A percentile compares a stretch with the other conserved stretches of the same genome.
These are phyloP conservation scores for Aspergillus cavernicola DNA, from an alignment of 495 filamentous ascomycete genomes.

Conservation along the genomic window DNA sequence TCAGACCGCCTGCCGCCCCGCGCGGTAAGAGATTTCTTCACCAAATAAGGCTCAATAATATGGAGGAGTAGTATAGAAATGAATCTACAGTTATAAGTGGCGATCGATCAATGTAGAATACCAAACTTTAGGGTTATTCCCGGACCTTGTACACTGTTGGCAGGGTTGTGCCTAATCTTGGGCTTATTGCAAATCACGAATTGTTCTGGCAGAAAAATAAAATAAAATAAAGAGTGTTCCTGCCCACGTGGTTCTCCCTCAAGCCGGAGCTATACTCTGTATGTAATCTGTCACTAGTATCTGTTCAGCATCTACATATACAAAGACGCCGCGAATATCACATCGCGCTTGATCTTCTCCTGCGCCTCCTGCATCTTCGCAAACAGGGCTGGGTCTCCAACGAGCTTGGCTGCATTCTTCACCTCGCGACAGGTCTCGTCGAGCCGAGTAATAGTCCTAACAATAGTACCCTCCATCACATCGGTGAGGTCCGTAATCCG, in stretches of 20 bases:
- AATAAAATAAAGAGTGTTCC: conserved; percentile 5
- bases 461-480: conserved; percentile 94
- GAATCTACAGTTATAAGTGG: too few species aligned
- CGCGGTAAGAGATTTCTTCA: conserved; percentile 25
- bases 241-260: conserved; percentile 14
- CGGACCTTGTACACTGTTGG: background rate
- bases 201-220: conserved; percentile 18
- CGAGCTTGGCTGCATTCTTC: conserved; percentile 92
- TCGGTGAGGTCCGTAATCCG: conserved; percentile 96
- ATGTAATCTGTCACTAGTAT: background rate
- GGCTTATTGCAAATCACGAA: background rate
- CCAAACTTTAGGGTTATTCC: too few species aligned
- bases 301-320: conserved; percentile 55
- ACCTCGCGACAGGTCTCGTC: conserved; percentile 97
- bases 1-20: conserved; percentile 36
- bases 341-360: conserved; percentile 95
- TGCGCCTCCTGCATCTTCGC: conserved; percentile 95
- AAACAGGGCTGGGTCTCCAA: conserved; percentile 91
- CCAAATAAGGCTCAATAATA: too few species aligned
- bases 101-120: too few species aligned
- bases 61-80: too few species aligned
- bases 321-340: conserved; percentile 81
- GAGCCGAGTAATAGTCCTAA: conserved; percentile 83
- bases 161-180: background rate
- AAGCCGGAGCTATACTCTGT: background rate